These are phyloP conservation scores for Exophiala sideris DNA, from an alignment of 2,329 filamentous ascomycete genomes.

Conservation along the genomic window DNA sequence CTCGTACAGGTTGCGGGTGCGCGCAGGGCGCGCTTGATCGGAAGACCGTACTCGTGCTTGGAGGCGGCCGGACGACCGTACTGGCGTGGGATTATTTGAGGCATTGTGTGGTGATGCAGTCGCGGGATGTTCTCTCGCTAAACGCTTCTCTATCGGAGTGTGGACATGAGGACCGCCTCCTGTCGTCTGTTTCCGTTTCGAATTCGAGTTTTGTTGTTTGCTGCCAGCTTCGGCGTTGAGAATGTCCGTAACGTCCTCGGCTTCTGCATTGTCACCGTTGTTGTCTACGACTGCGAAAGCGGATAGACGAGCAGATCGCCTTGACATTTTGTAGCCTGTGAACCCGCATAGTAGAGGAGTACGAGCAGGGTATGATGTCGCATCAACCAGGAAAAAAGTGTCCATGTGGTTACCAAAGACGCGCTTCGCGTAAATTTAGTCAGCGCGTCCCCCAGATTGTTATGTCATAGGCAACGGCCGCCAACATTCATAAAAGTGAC, in stretches of 20 bases:
- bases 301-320: conserved; percentile 1
- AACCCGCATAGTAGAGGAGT: not conserved
- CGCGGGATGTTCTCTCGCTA: not conserved
- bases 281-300: not conserved
- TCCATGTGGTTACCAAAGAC: too few species aligned
- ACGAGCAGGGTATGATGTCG: too few species aligned
- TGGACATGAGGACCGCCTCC: not conserved
- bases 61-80: conserved; percentile 12
- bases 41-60: conserved; percentile 10
- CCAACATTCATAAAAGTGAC: not conserved
- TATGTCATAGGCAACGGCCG: not conserved
- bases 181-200: not conserved
- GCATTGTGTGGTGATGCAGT: not conserved
- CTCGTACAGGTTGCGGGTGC: conserved; percentile 1
- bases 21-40: not conserved
- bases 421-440: too few species aligned
- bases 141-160: conserved; percentile 4
- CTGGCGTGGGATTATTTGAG: not conserved
- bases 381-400: too few species aligned
- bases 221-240: conserved; percentile 17
- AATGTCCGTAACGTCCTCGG: conserved; percentile 16
- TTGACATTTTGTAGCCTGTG: not conserved
- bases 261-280: conserved; percentile 3
- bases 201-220: not conserved
- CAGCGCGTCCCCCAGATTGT: not conserved